These are phyloP conservation scores for Trametes cubensis DNA, from an alignment of 768 basidiomycete genomes.

Conservation along the genomic window DNA sequence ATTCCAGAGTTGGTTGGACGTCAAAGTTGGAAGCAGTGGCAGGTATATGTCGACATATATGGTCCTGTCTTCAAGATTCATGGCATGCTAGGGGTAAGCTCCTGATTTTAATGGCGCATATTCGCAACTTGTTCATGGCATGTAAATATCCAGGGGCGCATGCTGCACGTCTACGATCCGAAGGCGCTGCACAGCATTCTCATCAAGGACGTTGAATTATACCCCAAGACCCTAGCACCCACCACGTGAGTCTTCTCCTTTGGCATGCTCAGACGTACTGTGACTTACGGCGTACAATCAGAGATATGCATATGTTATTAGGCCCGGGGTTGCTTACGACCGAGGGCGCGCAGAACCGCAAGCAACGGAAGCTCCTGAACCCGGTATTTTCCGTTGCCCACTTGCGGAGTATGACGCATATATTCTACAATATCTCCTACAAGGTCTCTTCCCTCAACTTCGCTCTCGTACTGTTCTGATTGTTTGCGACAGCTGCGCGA, in stretches of 20 bases:
- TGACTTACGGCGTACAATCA: neutral
- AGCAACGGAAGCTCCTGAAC: constrained; percentile 29
- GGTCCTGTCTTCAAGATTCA: constrained; percentile 48
- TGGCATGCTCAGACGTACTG: neutral
- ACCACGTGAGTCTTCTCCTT: neutral
- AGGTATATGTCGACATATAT: constrained; percentile 31
- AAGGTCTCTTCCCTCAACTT: constrained; percentile 1
- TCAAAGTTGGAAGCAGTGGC: neutral
- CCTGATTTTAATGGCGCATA: constrained; percentile 5
- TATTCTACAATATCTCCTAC: constrained; percentile 24
- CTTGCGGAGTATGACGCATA: constrained; percentile 27
- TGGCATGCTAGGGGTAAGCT: constrained; percentile 48
- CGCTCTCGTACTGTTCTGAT: neutral
- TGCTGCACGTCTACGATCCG: constrained; percentile 17
- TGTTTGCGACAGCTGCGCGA: constrained; percentile 7
- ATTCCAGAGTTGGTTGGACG: neutral
- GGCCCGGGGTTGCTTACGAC: neutral
- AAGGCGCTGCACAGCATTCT: constrained; percentile 18
- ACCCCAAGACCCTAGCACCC: constrained; percentile 2
- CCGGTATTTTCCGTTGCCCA: constrained; percentile 29
- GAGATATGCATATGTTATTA: neutral
- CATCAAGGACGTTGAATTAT: constrained; percentile 20
- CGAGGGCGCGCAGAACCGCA: constrained; percentile 23
- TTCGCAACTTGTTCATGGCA: neutral
- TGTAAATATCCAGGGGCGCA: neutral